phyloP scores from a whole-genome alignment of 805 yeast genomes.

The Phaffomyces thermotolerans region DNA sequence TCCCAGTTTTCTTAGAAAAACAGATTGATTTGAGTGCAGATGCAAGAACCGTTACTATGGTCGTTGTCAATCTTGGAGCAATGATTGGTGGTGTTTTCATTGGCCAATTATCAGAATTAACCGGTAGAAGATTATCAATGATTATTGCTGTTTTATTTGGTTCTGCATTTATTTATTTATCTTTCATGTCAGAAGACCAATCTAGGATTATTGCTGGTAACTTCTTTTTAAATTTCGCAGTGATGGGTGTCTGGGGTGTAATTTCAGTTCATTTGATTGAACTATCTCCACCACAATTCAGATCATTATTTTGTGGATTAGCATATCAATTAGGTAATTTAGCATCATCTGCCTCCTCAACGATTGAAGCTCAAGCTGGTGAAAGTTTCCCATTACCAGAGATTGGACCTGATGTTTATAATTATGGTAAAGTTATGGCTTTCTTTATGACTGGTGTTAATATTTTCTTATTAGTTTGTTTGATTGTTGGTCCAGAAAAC shows the following conservation, averaged over 20 bases:
- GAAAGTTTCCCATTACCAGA: slow-evolving; percentile 17
- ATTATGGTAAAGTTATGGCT: slow-evolving; percentile 68
- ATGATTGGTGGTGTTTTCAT: slow-evolving; percentile 53
- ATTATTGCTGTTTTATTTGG: slow-evolving; percentile 43
- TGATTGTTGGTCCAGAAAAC: slow-evolving; percentile 53
- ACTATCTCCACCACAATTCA: slow-evolving; percentile 55
- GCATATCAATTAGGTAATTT: slow-evolving; percentile 34
- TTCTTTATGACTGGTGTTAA: slow-evolving; percentile 62
- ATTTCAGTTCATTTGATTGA: slow-evolving; percentile 61
- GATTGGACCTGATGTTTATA: slow-evolving; percentile 27
- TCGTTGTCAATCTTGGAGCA: slow-evolving; percentile 62
- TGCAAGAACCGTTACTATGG: slow-evolving; percentile 50
- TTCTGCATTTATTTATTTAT: slow-evolving; percentile 58
- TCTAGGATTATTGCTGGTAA: slow-evolving; percentile 50
- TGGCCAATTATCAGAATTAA: slow-evolving; percentile 49
- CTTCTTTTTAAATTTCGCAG: slow-evolving; percentile 57
- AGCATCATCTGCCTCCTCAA: slow-evolving; percentile 45
- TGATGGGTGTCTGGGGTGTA: slow-evolving; percentile 73
- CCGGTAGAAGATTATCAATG: slow-evolving; percentile 57
- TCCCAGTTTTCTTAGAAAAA: slow-evolving; percentile 52
- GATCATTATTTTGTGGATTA: slow-evolving; percentile 55
- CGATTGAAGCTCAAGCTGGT: slow-evolving; percentile 49
- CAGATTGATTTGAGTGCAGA: slow-evolving; percentile 43
- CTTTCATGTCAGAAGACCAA: slow-evolving; percentile 33
- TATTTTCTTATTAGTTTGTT: slow-evolving; percentile 39